phyloP scores from a whole-genome alignment of 208 protist species.

The Crithidia fasciculata region DNA sequence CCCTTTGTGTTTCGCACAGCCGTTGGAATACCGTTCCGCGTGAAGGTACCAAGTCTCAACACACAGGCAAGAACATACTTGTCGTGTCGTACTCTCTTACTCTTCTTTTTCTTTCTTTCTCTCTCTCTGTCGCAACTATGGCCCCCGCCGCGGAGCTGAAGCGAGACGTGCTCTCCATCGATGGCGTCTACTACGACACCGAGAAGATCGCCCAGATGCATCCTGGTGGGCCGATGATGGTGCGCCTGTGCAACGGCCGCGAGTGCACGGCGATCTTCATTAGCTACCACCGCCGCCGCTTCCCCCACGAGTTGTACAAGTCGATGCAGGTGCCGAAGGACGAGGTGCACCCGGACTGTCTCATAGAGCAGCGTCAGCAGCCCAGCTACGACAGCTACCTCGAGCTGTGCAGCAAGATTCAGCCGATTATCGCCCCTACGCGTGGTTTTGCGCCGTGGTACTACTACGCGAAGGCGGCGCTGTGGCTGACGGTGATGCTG shows the following conservation, averaged over 20 bases:
- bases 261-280: conserved; percentile 77
- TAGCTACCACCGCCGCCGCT: conserved; percentile 79
- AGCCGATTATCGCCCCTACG: conserved; percentile 58
- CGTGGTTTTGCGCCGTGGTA: conserved; percentile 81
- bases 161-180: conserved; percentile 70
- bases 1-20: no score
- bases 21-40: no score
- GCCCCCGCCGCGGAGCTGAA: conserved; percentile 16
- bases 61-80: not conserved
- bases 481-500: conserved; percentile 62
- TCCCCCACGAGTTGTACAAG: conserved; percentile 74
- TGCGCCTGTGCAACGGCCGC: conserved; percentile 74
- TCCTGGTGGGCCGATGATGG: conserved; percentile 72
- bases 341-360: conserved; percentile 45
- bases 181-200: conserved; percentile 84
- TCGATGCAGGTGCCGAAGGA: conserved; percentile 52
- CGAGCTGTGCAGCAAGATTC: conserved; percentile 60
- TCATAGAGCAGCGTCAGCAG: conserved; percentile 48
- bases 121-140: not conserved
- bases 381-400: conserved; percentile 72
- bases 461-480: conserved; percentile 70
- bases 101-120: conserved; percentile 8
- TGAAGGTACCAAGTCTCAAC: no score
- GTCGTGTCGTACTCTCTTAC: not conserved
- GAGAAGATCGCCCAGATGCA: conserved; percentile 63